Conservation (phyloP, 140 eudicot genomes). For the Stevia rebaudiana region DNA sequence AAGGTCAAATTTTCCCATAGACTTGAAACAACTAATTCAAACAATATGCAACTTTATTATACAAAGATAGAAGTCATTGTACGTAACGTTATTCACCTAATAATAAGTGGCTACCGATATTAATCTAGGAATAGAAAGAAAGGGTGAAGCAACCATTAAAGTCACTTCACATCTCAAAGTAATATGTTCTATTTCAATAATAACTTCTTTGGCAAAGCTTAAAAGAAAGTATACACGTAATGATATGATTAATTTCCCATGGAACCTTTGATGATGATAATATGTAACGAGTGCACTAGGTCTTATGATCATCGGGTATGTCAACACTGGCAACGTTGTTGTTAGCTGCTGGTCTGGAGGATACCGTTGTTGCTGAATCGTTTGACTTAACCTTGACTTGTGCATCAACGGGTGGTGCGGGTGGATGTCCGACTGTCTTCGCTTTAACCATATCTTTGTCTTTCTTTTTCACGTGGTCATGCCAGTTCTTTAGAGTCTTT, state of each 20-base stretch:
- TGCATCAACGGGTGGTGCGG: conserved; percentile 29
- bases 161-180: too few relatives aligned
- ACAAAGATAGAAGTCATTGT: too few relatives aligned
- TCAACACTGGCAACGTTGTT: conserved; percentile 44
- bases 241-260: neutral
- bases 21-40: too few relatives aligned
- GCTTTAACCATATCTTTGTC: conserved; percentile 20
- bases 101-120: too few relatives aligned
- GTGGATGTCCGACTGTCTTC: conserved; percentile 28
- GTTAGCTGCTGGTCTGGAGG: conserved; percentile 32
- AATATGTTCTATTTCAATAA: neutral
- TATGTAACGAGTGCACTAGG: neutral
- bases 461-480: conserved; percentile 55
- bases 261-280: neutral
- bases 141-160: too few relatives aligned
- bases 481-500: conserved; percentile 73
- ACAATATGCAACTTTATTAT: too few relatives aligned
- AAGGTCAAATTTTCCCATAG: too few relatives aligned
- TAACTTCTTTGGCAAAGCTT: conserved; percentile 1
- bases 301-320: conserved; percentile 30
- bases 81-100: too few relatives aligned
- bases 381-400: conserved; percentile 19
- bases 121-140: too few relatives aligned
- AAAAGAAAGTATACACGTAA: conserved; percentile 10
- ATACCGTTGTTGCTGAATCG: conserved; percentile 11